Base-by-base conservation (phyloP, 2,329 filamentous ascomycete genomes). In the Escovopsis sp. region DNA sequence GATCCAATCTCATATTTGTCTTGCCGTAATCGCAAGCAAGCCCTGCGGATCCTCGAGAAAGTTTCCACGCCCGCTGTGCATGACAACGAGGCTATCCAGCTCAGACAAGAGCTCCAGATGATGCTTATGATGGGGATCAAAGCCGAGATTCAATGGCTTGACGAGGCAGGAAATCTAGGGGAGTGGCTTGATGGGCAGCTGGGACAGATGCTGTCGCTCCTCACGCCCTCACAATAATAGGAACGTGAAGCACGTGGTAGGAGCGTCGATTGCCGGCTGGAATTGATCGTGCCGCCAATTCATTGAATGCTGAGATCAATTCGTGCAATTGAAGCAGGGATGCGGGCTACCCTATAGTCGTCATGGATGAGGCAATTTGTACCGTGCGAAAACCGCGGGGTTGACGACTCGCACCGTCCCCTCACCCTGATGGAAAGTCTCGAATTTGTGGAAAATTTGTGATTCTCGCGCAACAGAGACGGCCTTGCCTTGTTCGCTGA, bases 121-220 rank as follows among this genome's bases (percentile, higher is more conserved):
- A 87, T 89, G 82, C 60, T 89, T 18, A 71, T 83, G 63, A 62
- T 88, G 40, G 81, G 82, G 41, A 52, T 78, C 39, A 91, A 89
- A 53, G 81, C 80, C 0, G 85, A 91, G 55, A 84, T 89, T 40
- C 82, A 91, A 53, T 71, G 77, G 15, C 59, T 85, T 6, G 78
- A 83, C 43, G 64, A 72, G 4, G 61, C 60, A 8, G 73, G 73
- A 1, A 62, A 70, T 39, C 51, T 77, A 5, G 58, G 62, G 0
- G 32, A 48, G 0, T 78, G 74, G 73, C 55, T 78, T 4, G 65
- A 77, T 39, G 41, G 48, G 2, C 59, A 63, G 40, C 55, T 76
- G 7, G 43, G 43, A 0, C 33, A 43, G 15, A 39, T 45, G 26
- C 41, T 51, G 12, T 37, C 28, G 15, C 4, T 12, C 10, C 12